Evolutionary conservation across 2,329 filamentous ascomycete genomes (phyloP).

Genomic region (Phoma sp.): DNA sequence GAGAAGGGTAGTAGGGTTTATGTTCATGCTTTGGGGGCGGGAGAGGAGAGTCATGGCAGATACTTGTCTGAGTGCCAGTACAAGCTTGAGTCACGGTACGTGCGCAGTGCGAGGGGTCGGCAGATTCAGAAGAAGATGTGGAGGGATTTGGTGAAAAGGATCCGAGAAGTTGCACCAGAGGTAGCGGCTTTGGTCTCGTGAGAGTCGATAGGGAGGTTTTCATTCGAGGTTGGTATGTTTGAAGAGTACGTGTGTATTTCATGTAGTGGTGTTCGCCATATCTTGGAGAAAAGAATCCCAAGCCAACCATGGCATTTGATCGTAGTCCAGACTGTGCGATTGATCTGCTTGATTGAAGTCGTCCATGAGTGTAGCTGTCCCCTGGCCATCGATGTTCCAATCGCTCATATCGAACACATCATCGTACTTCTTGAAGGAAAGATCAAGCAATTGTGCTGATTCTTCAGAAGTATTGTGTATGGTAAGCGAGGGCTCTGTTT

Average conservation of each 20-base stretch:
- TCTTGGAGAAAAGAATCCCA: constrained; percentile 14
- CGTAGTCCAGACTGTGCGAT: too few relatives aligned
- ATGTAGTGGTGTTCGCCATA: background rate
- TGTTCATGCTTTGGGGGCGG: constrained; percentile 13
- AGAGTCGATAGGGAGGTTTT: too few relatives aligned
- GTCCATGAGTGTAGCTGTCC: too few relatives aligned
- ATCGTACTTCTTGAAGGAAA: too few relatives aligned
- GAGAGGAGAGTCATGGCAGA: constrained; percentile 11
- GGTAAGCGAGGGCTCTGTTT: too few relatives aligned
- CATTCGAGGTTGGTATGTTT: too few relatives aligned
- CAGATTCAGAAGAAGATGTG: constrained; percentile 11
- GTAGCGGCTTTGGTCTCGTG: background rate
- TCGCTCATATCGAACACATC: too few relatives aligned
- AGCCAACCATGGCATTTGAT: background rate
- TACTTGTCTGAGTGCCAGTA: constrained; percentile 13
- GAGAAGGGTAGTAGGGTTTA: constrained; percentile 13
- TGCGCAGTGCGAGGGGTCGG: constrained; percentile 8
- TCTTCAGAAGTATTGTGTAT: too few relatives aligned
- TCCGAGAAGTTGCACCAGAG: background rate
- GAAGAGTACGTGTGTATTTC: too few relatives aligned
- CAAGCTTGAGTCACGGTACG: constrained; percentile 11
- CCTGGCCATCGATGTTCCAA: too few relatives aligned
- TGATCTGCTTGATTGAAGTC: too few relatives aligned
- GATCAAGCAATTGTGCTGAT: too few relatives aligned
- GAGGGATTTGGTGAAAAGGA: constrained; percentile 8